Conservation (phyloP, 2,329 filamentous ascomycete species). For the Bisporella sp. region DNA sequence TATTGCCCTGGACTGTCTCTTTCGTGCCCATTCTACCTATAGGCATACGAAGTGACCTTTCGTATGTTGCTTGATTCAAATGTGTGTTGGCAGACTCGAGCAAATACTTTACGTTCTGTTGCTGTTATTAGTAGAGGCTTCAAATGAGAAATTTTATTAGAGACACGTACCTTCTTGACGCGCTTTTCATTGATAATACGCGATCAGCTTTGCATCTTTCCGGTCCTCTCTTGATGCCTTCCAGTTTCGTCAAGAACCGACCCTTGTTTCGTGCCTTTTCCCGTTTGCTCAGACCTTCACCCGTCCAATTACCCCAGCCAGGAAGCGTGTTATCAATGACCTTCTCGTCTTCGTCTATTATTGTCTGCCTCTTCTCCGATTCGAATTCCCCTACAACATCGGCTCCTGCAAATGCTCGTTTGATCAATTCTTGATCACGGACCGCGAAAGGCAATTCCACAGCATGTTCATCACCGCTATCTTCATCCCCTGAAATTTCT, state of each 20-base stretch:
- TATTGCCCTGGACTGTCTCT: slow-evolving; percentile 82
- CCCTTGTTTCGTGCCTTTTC: slow-evolving; percentile 52
- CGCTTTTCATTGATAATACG: slow-evolving; percentile 88
- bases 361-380: slow-evolving; percentile 66
- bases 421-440: slow-evolving; percentile 61
- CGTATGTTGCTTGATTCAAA: slow-evolving; percentile 85
- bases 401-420: slow-evolving; percentile 79
- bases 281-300: slow-evolving; percentile 69
- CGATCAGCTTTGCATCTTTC: slow-evolving; percentile 70
- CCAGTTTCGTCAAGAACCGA: slow-evolving; percentile 55
- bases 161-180: slow-evolving; percentile 65
- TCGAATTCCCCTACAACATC: slow-evolving; percentile 78
- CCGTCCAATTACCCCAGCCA: slow-evolving; percentile 91
- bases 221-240: slow-evolving; percentile 70
- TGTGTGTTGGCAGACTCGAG: slow-evolving; percentile 75
- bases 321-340: slow-evolving; percentile 78
- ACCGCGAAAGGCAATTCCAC: slow-evolving; percentile 50
- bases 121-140: slow-evolving; percentile 3
- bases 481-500: slow-evolving; percentile 20
- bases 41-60: slow-evolving; percentile 77
- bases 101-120: slow-evolving; percentile 79
- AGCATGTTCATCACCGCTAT: slow-evolving; percentile 39
- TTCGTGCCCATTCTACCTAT: slow-evolving; percentile 94
- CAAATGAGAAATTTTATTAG: background rate
- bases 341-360: slow-evolving; percentile 75